phyloP scores from a whole-genome alignment of 2,329 filamentous ascomycete species.

The Trichophyton schoenleinii region DNA sequence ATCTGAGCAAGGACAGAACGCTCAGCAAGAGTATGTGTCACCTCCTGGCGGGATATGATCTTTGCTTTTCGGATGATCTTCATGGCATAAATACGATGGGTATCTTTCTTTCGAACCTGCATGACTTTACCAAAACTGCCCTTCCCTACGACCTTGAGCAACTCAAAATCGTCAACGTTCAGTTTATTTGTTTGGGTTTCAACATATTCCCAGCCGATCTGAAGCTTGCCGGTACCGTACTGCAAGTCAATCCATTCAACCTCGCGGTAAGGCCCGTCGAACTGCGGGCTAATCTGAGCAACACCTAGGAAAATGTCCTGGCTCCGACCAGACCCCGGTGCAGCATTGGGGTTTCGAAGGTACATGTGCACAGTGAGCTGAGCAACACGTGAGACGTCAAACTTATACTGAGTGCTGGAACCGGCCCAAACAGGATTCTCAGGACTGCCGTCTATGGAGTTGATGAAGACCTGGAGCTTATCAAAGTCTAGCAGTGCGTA shows the following conservation, averaged over 20 bases:
- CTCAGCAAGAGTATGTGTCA: constrained; percentile 91
- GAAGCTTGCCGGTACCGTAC: constrained; percentile 78
- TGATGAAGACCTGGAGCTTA: constrained; percentile 97
- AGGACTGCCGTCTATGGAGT: constrained; percentile 85
- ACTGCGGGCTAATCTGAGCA: constrained; percentile 78
- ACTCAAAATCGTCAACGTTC: constrained; percentile 91
- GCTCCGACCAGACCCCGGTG: constrained; percentile 71
- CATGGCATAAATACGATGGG: constrained; percentile 89
- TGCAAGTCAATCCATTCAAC: constrained; percentile 83
- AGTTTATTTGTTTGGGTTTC: constrained; percentile 82
- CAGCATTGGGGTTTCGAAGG: constrained; percentile 78
- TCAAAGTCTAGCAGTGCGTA: constrained; percentile 97
- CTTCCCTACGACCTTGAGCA: constrained; percentile 95
- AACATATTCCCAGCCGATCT: constrained; percentile 86
- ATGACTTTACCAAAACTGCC: constrained; percentile 99
- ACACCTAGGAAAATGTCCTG: constrained; percentile 96
- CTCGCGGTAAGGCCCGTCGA: constrained; percentile 66
- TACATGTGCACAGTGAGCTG: constrained; percentile 87
- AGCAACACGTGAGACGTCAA: constrained; percentile 90
- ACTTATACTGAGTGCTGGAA: constrained; percentile 97
- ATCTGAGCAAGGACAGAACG: constrained; percentile 95
- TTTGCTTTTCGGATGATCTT: constrained; percentile 99
- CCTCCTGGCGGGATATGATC: constrained; percentile 96
- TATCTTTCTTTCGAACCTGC: constrained; percentile 98
- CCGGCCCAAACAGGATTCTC: constrained; percentile 95